Conservation (phyloP, 345 rosid species). For the Populus euphratica region DNA sequence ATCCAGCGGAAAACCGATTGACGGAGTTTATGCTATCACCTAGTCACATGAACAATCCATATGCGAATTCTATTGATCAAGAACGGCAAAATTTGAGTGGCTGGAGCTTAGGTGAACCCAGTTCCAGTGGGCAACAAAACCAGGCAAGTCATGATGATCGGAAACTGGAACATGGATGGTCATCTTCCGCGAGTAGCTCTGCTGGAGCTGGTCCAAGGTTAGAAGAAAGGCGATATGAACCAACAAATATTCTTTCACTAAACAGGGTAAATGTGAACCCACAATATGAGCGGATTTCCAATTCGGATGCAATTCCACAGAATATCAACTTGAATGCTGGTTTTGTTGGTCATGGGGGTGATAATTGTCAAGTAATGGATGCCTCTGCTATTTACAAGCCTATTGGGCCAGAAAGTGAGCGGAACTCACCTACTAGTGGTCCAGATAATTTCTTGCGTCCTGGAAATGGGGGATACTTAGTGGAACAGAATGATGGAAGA, state of each 20-base stretch:
- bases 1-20: conserved; percentile 42
- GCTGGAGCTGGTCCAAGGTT: conserved; percentile 31
- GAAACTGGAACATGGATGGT: conserved; percentile 44
- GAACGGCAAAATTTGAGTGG: conserved; percentile 46
- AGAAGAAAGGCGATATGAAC: conserved; percentile 47
- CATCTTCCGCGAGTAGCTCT: conserved; percentile 30
- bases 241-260: conserved; percentile 23
- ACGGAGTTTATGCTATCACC: conserved; percentile 50
- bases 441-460: conserved; percentile 34
- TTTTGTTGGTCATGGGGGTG: conserved; percentile 44
- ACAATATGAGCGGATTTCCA: conserved; percentile 42
- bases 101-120: conserved; percentile 51
- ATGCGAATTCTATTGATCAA: conserved; percentile 44
- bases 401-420: conserved; percentile 34
- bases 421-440: conserved; percentile 26
- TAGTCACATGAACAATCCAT: conserved; percentile 30
- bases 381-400: conserved; percentile 37
- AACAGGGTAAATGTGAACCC: conserved; percentile 37
- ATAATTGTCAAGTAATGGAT: conserved; percentile 38
- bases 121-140: conserved; percentile 46
- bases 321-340: conserved; percentile 61
- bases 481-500: conserved; percentile 38
- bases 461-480: conserved; percentile 39
- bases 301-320: conserved; percentile 29
- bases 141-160: conserved; percentile 40